Conservation (phyloP, 202 grass and related monocot genomes). For the Hordeum pubiflorum region DNA sequence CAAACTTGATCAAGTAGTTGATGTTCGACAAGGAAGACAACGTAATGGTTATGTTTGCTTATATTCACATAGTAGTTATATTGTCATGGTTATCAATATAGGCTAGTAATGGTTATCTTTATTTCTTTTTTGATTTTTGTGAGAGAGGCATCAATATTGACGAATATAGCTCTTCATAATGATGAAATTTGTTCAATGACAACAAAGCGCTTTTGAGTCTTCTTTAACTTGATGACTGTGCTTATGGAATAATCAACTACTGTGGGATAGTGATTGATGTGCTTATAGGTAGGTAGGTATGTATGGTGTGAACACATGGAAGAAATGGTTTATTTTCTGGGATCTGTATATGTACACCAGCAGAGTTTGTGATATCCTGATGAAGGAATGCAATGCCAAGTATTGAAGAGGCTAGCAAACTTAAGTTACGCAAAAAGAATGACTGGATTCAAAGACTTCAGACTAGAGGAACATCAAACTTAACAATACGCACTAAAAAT, state of each 20-base stretch:
- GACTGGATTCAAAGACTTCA: not conserved
- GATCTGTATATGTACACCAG: not conserved
- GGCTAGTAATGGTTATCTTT: no score
- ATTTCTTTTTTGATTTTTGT: not conserved
- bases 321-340: not conserved
- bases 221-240: not conserved
- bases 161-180: not conserved
- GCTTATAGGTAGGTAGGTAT: not conserved
- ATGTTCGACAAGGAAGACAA: no score
- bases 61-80: no score
- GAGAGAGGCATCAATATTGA: not conserved
- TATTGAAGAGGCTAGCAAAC: not conserved
- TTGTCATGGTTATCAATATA: no score
- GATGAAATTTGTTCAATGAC: not conserved
- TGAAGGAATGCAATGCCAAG: not conserved
- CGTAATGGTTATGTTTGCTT: no score
- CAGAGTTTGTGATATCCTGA: not conserved
- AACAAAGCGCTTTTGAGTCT: not conserved
- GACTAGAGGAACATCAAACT: not conserved
- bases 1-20: no score
- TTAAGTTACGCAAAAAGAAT: not conserved
- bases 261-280: not conserved
- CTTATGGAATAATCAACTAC: not conserved
- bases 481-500: not conserved
- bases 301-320: not conserved